Percentiles rank a stretch among this genome's conserved stretches.
Conservation (phyloP, 176 grass and related monocot species). For the Microstegium vimineum region DNA sequence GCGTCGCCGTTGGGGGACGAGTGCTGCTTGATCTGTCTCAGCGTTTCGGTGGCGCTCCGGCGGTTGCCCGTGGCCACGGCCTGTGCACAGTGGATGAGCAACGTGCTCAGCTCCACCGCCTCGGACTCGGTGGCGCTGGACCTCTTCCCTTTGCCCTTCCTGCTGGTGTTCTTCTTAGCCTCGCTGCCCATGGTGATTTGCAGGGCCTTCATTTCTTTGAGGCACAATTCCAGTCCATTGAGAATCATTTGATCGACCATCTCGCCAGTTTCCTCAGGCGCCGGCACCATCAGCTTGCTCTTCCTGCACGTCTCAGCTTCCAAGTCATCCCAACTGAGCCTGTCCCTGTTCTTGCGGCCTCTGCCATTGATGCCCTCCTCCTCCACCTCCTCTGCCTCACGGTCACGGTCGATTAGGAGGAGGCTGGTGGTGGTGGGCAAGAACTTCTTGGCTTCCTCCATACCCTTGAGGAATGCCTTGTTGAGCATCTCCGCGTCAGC, state of each 20-base stretch:
- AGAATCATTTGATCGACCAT: not conserved
- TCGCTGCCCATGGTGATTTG: slow-evolving; percentile 9
- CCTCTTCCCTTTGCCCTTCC: not conserved
- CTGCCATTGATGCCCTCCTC: not conserved
- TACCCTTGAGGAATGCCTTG: slow-evolving; percentile 38
- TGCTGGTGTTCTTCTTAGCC: not conserved
- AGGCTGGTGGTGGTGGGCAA: slow-evolving; percentile 31
- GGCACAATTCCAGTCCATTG: not conserved
- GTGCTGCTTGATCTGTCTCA: slow-evolving; percentile 51
- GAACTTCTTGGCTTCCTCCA: slow-evolving; percentile 48
- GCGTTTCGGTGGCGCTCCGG: slow-evolving; percentile 27
- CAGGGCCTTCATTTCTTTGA: not conserved
- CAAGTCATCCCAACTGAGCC: not conserved
- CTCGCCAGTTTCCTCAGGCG: not conserved
- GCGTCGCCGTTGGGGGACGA: slow-evolving; percentile 21
- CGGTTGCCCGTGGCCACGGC: slow-evolving; percentile 40
- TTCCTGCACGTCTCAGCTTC: not conserved
- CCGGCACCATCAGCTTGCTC: not conserved
- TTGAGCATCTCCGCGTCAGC: slow-evolving; percentile 19
- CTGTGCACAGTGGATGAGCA: slow-evolving; percentile 68
- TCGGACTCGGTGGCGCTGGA: not conserved
- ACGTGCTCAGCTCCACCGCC: slow-evolving; percentile 55
- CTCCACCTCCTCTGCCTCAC: slow-evolving; percentile 28
- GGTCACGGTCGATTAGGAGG: slow-evolving; percentile 11
- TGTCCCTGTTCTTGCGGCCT: not conserved